These are phyloP conservation scores for Aspergillus fischeri DNA, from an alignment of 2,329 filamentous ascomycete species.

Conservation along the genomic window DNA sequence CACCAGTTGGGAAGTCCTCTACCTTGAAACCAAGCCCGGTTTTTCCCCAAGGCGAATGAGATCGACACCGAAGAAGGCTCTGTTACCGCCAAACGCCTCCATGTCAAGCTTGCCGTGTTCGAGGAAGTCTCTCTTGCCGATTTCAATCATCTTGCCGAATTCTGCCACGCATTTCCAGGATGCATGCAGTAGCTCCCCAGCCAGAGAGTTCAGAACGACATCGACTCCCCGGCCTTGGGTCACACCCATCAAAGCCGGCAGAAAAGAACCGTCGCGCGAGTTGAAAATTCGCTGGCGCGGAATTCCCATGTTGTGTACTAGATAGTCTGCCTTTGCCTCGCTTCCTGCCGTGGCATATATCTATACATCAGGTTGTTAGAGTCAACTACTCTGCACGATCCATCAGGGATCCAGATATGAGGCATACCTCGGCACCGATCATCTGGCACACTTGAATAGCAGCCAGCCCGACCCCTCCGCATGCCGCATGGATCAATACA, in stretches of 20 bases:
- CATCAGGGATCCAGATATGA: too few relatives aligned
- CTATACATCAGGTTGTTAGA: too few relatives aligned
- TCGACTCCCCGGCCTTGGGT: slow-evolving; percentile 7
- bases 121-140: slow-evolving; percentile 11
- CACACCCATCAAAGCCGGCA: neutral
- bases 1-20: neutral
- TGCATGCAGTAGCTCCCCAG: slow-evolving; percentile 14
- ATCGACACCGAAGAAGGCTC: slow-evolving; percentile 8
- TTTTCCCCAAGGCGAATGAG: neutral
- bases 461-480: too few relatives aligned
- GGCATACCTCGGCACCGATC: too few relatives aligned
- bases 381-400: too few relatives aligned
- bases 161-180: slow-evolving; percentile 20
- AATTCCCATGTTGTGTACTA: slow-evolving; percentile 14
- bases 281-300: slow-evolving; percentile 8
- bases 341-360: too few relatives aligned
- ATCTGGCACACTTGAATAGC: too few relatives aligned
- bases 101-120: slow-evolving; percentile 2
- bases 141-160: slow-evolving; percentile 9
- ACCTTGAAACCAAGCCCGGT: neutral
- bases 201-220: slow-evolving; percentile 15
- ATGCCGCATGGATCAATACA: too few relatives aligned
- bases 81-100: slow-evolving; percentile 5
- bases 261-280: slow-evolving; percentile 3
- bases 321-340: too few relatives aligned